Base-by-base conservation (phyloP, 192 early-diverging fungal species). In the Linnemannia exigua region DNA sequence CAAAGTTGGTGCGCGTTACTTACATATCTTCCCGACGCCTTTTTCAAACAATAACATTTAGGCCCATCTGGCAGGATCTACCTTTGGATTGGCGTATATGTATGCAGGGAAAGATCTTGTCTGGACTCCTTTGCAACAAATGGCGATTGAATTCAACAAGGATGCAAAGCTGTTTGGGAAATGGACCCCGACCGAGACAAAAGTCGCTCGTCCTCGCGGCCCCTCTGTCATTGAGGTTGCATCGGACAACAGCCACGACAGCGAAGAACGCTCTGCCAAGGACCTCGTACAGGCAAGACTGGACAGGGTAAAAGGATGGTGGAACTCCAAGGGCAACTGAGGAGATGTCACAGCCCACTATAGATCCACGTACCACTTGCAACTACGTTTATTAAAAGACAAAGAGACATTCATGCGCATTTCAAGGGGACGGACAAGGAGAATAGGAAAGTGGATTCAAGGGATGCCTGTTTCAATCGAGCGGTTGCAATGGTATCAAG, bases 21-120 rank as follows among this genome's bases (percentile, higher is more conserved):
- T 84, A 28, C 25, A 63, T 7, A 28, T 14, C 35, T 35, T 31
- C 33, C 15, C n/a, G 15, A 38, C 15, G 8, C 14, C 41, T 71
- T 22, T 22, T 63, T 8, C 28, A 11, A 1, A 25, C n/a, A 33
- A 20, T n/a, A 7, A 78, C 11, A 15, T 37, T 16, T 77, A 93
- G 92, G 92, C 90, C 11, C 94, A 95, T 76, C 81, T 95, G 58
- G 91, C 89, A n/a, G 95, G 95, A 37, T 92, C 93, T 31, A 73
- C 90, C 11, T 90, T 90, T 67, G 95, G 95, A 25, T 50, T 94
- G 28, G 83, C 83, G 0, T 95, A 95, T 71, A 79, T 89, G 37
- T 70, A 88, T 37, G 92, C 89, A 78, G 93, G 93, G 19, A 75
- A 81, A 35, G 74, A 90, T 68, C 37, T 68, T 20, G 79, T 91